Evolutionary conservation across 2,329 filamentous ascomycete species (phyloP), one percentile per base, ranked within the genome.

Genomic region (Tolypocladium paradoxum): DNA sequence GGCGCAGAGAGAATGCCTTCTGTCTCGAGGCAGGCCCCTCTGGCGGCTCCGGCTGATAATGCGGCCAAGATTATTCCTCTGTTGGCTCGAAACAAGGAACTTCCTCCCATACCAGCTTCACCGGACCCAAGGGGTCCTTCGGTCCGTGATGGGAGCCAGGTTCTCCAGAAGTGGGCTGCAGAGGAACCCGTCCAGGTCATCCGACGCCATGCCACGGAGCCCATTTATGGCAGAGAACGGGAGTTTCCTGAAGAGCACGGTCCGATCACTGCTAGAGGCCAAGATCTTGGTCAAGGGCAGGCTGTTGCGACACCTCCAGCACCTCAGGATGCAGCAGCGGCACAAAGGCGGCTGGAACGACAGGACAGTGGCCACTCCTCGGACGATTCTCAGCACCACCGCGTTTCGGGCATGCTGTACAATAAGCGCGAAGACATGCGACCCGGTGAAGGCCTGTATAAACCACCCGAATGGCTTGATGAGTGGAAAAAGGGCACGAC

Each of bases 401-500:
- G 64, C 55, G 64, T 71, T 53, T 73, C 65, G 38, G 75, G 68
- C 56, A 70, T 67, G 66, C 65, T 67, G 49, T 76, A 65, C 66
- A 76, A 64, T 58, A 71, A 64, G 40, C 68, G 66, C 14, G 68
- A 73, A 46, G 67, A 71, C 24, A 63, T 76, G 53, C 64, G 62
- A 36, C 78, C 78, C 11, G 74, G 79, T 35, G 68, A 78, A 51
- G 78, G 78, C 18, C 66, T 79, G 37, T 89, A 88, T 63, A 69
- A 80, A 33, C 73, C 79, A 4, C 76, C 81, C 0, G 69, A 73
- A 52, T 83, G 81, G 62, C 71, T 91, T 8, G 79, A 88, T 35
- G 87, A 91, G 64, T 90, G 87, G 86, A 84, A 79, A 64, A 83
- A 82, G 61, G 84, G 78, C 8, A 81, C 79, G 0, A 75, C 84